Conservation (phyloP, 495 filamentous ascomycete genomes). For the Baudoinia panamericana region DNA sequence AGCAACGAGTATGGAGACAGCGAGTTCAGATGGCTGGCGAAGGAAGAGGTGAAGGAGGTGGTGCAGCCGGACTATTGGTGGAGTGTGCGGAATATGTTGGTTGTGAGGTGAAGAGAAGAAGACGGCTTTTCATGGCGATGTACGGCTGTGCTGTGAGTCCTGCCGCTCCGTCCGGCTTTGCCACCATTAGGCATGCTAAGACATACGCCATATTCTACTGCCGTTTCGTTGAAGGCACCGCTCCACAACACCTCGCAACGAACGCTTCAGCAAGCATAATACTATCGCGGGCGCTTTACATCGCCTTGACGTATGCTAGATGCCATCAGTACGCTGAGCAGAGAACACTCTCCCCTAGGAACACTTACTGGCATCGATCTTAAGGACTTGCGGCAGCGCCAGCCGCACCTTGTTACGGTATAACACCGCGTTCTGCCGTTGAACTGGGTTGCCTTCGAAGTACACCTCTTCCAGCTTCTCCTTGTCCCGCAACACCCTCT, state of each 20-base stretch:
- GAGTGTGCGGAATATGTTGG: conserved; percentile 67
- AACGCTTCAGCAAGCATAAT: too few relatives aligned
- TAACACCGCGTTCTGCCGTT: conserved; percentile 55
- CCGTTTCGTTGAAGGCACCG: too few relatives aligned
- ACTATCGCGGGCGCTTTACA: neutral
- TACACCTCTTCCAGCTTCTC: conserved; percentile 80
- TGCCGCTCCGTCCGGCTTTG: too few relatives aligned
- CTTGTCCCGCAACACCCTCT: conserved; percentile 64
- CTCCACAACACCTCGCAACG: too few relatives aligned
- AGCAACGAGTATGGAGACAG: conserved; percentile 55
- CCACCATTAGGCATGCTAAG: too few relatives aligned
- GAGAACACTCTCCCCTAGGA: neutral
- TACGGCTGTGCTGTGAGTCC: too few relatives aligned
- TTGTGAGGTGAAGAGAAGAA: conserved; percentile 51
- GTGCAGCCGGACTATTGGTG: conserved; percentile 54
- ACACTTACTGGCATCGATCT: conserved; percentile 95
- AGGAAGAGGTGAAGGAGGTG: conserved; percentile 63
- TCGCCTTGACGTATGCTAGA: conserved; percentile 4
- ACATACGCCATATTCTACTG: too few relatives aligned
- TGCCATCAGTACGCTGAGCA: neutral
- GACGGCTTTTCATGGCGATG: too few relatives aligned
- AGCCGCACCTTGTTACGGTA: conserved; percentile 90
- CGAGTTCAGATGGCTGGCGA: conserved; percentile 86
- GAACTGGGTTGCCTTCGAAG: conserved; percentile 90
- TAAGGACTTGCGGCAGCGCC: conserved; percentile 69